Conservation (phyloP, 2,329 filamentous ascomycete species). For the Albifimbria verrucaria region DNA sequence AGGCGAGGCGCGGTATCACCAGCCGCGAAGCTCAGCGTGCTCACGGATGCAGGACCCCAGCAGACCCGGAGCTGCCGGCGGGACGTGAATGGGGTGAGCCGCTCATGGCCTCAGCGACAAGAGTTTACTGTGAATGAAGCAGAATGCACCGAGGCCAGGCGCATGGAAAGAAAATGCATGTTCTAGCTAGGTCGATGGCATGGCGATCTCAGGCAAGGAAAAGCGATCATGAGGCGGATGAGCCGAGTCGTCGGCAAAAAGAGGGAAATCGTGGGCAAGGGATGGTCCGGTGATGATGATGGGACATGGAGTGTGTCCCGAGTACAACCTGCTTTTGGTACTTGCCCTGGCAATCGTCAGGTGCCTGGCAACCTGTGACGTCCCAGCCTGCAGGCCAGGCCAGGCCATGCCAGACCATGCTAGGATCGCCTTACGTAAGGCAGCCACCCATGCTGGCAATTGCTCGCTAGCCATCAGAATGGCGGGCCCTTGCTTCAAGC, state of each 20-base stretch:
- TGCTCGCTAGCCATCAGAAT: too few relatives aligned
- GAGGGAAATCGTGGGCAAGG: background rate
- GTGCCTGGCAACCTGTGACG: background rate
- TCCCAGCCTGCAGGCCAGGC: too few relatives aligned
- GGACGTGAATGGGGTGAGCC: conserved; percentile 11
- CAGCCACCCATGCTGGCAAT: too few relatives aligned
- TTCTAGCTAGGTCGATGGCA: background rate
- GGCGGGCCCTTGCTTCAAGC: too few relatives aligned
- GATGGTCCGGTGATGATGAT: background rate
- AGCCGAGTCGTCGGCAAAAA: background rate
- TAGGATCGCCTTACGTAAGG: too few relatives aligned
- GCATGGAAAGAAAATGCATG: background rate
- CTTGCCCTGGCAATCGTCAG: background rate
- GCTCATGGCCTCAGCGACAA: conserved; percentile 5
- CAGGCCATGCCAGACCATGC: too few relatives aligned
- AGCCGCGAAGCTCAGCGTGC: conserved; percentile 10
- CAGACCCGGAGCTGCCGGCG: conserved; percentile 8
- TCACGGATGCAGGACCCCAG: conserved; percentile 7
- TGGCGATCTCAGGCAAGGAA: background rate
- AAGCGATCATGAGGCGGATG: background rate
- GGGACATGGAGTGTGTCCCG: background rate
- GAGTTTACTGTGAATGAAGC: background rate
- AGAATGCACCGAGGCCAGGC: background rate
- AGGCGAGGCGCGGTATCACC: conserved; percentile 14
- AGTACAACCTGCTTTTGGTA: too few relatives aligned